phyloP scores from a whole-genome alignment of 2,329 filamentous ascomycete genomes.

The Hortaea sp. region DNA sequence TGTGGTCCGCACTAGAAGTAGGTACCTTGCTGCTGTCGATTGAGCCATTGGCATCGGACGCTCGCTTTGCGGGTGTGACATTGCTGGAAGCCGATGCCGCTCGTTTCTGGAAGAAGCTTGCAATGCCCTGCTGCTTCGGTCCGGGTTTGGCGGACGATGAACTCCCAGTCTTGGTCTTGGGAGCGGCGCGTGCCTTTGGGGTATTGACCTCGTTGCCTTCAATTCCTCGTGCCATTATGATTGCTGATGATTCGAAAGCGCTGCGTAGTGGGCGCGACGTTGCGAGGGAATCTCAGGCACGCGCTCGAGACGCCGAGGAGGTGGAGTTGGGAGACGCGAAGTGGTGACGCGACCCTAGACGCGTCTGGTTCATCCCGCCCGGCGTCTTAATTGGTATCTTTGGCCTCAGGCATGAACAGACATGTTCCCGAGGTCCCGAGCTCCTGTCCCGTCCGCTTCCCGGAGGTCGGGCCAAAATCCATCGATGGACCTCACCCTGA shows the following conservation, averaged over 20 bases:
- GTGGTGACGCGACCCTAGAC: background rate
- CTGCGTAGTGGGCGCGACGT: background rate
- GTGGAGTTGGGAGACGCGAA: background rate
- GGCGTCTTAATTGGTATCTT: too few species aligned
- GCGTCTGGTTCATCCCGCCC: background rate
- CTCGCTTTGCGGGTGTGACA: slow-evolving; percentile 24
- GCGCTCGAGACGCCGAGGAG: background rate
- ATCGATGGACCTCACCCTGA: too few species aligned
- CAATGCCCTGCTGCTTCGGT: slow-evolving; percentile 61
- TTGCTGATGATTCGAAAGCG: background rate
- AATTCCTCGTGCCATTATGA: slow-evolving; percentile 34
- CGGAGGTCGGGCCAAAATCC: too few species aligned
- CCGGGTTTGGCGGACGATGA: slow-evolving; percentile 36
- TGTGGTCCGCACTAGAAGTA: slow-evolving; percentile 38
- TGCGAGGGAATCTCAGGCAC: background rate
- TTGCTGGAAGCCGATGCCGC: slow-evolving; percentile 35
- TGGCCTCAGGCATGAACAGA: too few species aligned
- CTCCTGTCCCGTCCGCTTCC: too few species aligned
- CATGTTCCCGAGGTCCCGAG: too few species aligned
- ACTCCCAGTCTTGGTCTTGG: slow-evolving; percentile 34
- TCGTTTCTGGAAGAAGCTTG: slow-evolving; percentile 65
- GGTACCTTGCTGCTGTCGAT: slow-evolving; percentile 11
- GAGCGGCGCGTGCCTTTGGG: slow-evolving; percentile 23
- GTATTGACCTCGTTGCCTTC: slow-evolving; percentile 39
- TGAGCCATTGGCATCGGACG: slow-evolving; percentile 22